phyloP scores from a whole-genome alignment of 768 basidiomycete genomes.

The Tricholoma terreum region DNA sequence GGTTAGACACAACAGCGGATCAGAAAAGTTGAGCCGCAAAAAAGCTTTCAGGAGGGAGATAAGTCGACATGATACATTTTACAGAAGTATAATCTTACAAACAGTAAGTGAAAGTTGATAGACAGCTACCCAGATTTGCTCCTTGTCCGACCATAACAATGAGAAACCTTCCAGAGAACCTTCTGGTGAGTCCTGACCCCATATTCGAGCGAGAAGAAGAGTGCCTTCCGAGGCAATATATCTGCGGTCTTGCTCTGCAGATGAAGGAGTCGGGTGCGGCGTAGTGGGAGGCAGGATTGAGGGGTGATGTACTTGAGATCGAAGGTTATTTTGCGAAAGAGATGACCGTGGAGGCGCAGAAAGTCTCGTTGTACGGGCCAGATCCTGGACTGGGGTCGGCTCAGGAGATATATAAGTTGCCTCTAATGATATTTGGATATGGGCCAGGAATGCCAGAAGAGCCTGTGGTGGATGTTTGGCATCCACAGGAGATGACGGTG shows the following conservation, averaged over 20 bases:
- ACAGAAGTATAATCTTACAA: slow-evolving; percentile 46
- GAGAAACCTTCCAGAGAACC: slow-evolving; percentile 55
- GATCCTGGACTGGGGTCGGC: slow-evolving; percentile 31
- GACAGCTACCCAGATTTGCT: slow-evolving; percentile 72
- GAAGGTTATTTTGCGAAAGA: slow-evolving; percentile 33
- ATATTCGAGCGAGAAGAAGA: slow-evolving; percentile 63
- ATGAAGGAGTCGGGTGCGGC: slow-evolving; percentile 78
- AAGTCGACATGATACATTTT: not conserved
- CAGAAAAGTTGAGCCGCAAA: slow-evolving; percentile 59
- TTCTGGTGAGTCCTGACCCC: slow-evolving; percentile 59
- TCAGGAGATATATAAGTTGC: slow-evolving; percentile 72
- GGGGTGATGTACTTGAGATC: slow-evolving; percentile 43
- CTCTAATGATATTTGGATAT: slow-evolving; percentile 76
- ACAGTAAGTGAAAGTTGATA: slow-evolving; percentile 77
- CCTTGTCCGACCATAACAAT: slow-evolving; percentile 61
- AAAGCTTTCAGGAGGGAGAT: slow-evolving; percentile 50
- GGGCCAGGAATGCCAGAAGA: slow-evolving; percentile 60
- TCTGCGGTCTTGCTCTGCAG: slow-evolving; percentile 66
- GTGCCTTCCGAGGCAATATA: slow-evolving; percentile 82
- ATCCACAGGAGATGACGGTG: slow-evolving; percentile 31
- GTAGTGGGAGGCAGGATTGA: slow-evolving; percentile 80
- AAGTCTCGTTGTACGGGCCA: slow-evolving; percentile 36
- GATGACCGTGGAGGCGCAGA: slow-evolving; percentile 56
- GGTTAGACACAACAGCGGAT: slow-evolving; percentile 83
- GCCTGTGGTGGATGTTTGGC: slow-evolving; percentile 39